Percentiles rank a stretch among this genome's conserved stretches.
phyloP scores from a whole-genome alignment of 1,284 basidiomycete genomes.

The Earliella scabrosa region DNA sequence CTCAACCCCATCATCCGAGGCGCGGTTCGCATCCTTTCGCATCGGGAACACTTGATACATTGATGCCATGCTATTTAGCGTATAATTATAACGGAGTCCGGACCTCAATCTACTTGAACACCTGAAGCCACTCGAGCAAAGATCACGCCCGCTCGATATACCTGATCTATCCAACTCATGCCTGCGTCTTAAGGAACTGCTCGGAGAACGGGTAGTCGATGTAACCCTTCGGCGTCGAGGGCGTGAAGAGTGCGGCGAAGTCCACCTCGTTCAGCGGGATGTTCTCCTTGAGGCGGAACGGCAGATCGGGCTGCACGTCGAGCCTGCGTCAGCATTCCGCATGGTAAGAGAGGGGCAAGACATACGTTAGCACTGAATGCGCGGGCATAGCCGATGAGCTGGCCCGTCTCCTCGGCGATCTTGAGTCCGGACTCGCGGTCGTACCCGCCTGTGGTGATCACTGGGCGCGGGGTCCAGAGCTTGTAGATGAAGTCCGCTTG shows the following conservation, averaged over 20 bases:
- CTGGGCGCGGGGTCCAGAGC: constrained; percentile 31
- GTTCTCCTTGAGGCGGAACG: constrained; percentile 19
- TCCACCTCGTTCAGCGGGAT: constrained; percentile 14
- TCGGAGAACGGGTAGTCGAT: constrained; percentile 25
- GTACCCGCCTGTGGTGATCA: constrained; percentile 44
- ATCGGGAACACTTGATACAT: too few relatives aligned
- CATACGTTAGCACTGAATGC: constrained; percentile 48
- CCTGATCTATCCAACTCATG: too few relatives aligned
- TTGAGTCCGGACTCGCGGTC: constrained; percentile 30
- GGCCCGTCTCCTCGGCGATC: constrained; percentile 36
- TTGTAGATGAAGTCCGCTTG: constrained; percentile 35
- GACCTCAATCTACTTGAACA: too few relatives aligned
- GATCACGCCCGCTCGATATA: too few relatives aligned
- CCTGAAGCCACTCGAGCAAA: too few relatives aligned
- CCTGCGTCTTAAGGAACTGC: constrained; percentile 16
- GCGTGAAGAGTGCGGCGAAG: constrained; percentile 15
- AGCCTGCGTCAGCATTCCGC: neutral
- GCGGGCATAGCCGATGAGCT: constrained; percentile 51
- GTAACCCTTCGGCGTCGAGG: constrained; percentile 31
- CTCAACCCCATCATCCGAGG: too few relatives aligned
- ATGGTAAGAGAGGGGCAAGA: too few relatives aligned
- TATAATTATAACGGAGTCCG: too few relatives aligned
- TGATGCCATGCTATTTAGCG: too few relatives aligned
- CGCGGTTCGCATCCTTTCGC: too few relatives aligned
- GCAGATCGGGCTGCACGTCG: constrained; percentile 21